phyloP scores from a whole-genome alignment of 2,329 filamentous ascomycete genomes.

The Phaeosphaeriaceae sp. region DNA sequence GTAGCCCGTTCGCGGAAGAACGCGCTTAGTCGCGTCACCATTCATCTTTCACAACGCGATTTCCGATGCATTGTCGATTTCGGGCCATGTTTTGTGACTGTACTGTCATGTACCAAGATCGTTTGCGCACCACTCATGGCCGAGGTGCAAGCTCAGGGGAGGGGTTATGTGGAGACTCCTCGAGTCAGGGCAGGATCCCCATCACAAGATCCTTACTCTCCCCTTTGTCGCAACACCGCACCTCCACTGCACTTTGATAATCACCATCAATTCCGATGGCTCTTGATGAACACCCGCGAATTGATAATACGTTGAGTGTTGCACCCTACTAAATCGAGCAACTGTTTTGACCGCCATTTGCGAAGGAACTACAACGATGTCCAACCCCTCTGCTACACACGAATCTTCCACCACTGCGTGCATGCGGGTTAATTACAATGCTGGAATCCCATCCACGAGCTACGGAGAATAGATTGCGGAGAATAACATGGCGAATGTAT shows the following conservation, averaged over 20 bases:
- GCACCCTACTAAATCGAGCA: too few relatives aligned
- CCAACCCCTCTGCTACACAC: not conserved
- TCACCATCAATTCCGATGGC: too few relatives aligned
- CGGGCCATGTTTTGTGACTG: not conserved
- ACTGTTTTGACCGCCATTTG: not conserved
- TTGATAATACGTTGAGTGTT: too few relatives aligned
- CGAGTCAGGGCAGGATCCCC: not conserved
- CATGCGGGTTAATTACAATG: not conserved
- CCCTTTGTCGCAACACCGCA: too few relatives aligned
- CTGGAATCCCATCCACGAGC: not conserved
- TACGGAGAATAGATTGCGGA: not conserved
- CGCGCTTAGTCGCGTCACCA: not conserved
- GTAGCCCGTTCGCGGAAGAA: not conserved
- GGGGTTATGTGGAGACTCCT: not conserved
- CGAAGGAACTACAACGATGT: not conserved
- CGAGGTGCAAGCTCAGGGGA: not conserved
- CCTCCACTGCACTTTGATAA: too few relatives aligned
- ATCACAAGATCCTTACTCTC: not conserved
- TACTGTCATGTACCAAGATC: not conserved
- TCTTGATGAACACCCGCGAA: too few relatives aligned
- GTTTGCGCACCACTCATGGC: not conserved
- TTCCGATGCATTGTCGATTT: not conserved
- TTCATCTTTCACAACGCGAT: not conserved
- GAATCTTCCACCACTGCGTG: not conserved
- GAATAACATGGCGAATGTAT: not conserved